Conservation (phyloP, 1,284 basidiomycete genomes). For the Pseudozyma flocculosa region DNA sequence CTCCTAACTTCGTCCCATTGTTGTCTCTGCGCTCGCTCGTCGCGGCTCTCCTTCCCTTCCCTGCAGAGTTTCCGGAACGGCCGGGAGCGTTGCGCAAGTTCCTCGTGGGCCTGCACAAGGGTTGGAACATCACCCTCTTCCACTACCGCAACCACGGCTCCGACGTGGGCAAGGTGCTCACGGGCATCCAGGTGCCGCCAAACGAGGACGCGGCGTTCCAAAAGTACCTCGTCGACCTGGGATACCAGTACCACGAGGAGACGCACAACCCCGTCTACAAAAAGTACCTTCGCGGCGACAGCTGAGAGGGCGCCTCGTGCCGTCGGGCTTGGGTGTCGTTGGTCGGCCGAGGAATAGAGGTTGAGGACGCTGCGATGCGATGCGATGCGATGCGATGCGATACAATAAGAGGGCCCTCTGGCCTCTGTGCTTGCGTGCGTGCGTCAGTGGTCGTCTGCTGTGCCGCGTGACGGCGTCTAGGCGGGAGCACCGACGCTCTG, state of each 20-base stretch:
- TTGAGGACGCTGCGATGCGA: too few relatives aligned
- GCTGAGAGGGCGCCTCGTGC: neutral
- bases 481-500: too few relatives aligned
- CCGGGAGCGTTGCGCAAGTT: slow-evolving; percentile 89
- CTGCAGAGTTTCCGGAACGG: slow-evolving; percentile 91
- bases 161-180: slow-evolving; percentile 64
- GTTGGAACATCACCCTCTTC: slow-evolving; percentile 95
- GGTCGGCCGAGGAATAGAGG: too few relatives aligned
- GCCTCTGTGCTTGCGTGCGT: too few relatives aligned
- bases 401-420: too few relatives aligned
- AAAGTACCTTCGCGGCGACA: slow-evolving; percentile 65
- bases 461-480: too few relatives aligned
- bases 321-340: too few relatives aligned
- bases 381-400: too few relatives aligned
- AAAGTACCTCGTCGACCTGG: slow-evolving; percentile 73
- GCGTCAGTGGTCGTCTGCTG: too few relatives aligned
- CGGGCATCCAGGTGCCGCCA: slow-evolving; percentile 80
- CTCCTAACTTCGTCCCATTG: too few relatives aligned
- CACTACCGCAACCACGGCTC: slow-evolving; percentile 93
- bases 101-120: slow-evolving; percentile 67
- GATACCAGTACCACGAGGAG: slow-evolving; percentile 87
- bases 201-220: slow-evolving; percentile 70
- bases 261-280: slow-evolving; percentile 85
- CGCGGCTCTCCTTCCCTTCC: too few relatives aligned
- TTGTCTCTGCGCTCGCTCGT: too few relatives aligned